Base-by-base conservation (phyloP, 371 early-diverging fungal genomes). In the Zopfochytrium polystomum region DNA sequence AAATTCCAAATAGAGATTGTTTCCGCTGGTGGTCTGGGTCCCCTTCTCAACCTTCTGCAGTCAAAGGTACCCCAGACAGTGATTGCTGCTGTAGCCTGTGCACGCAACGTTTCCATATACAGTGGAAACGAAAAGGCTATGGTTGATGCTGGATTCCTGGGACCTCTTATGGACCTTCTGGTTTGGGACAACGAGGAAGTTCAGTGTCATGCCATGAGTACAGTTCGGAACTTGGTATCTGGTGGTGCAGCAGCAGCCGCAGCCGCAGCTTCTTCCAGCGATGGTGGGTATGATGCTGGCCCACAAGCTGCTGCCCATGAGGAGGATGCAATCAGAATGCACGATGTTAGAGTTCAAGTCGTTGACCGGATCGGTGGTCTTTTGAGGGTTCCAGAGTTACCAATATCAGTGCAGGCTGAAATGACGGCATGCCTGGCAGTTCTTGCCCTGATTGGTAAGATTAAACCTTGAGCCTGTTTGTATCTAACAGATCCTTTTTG, bases 71-170 rank as follows among this genome's bases (percentile, higher is more conserved):
- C 85, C 33, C 87, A 90, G 25, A 78, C 92, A 59, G 89, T 90
- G 25, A 71, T 90, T 2, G 90, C 94, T 1, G 90, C 93, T 2
- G 90, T 91, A n/a, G 95, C 95, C 18, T 93, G 94, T 67, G 81
- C 93, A 56, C 87, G 95, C 55, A 95, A 95, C 70, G 85, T 95
- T 55, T 92, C 92, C 51, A 95, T 95, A 52, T 91, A 92, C 64
- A 85, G 90, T 3, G 76, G 83, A 27, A 93, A 92, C 70, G 93
- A 93, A 66, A 82, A 85, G 7, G 89, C 90, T 22, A 90, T 94
- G 52, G 83, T 91, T 44, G 83, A 87, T 50, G 88, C 88, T 6
- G 90, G 89, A 7, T 89, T 91, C 63, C 77, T 94, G 47, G 80
- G 84, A 33, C 87, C 86, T 0, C 65, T 94, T 50, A 83, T 91